Evolutionary conservation across 2,329 filamentous ascomycete genomes (phyloP), one percentile per base, ranked within the genome.

Genomic region (Alternaria incomplexa): DNA sequence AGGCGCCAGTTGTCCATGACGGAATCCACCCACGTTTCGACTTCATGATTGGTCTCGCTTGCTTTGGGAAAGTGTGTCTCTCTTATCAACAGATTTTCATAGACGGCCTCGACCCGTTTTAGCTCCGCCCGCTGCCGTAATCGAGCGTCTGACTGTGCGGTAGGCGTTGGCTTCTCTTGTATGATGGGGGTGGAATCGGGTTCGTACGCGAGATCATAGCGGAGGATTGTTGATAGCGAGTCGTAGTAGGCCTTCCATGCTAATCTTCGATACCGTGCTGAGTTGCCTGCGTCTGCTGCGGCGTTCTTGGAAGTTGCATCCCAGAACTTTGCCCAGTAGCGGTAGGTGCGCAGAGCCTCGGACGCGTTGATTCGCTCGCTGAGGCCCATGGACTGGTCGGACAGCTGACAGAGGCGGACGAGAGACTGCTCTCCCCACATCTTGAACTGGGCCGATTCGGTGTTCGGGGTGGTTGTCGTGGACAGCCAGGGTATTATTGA

Each of bases 211-310:
- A 92, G 74, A 62, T 89, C 87, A 57, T 88, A 82, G 70, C 90
- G 89, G 7, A 97, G 80, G 36, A 97, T 88, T n/a, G 84, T 85
- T 2, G 93, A 96, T 17, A 97, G 82, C 1, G 91, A 88, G 47
- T 88, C 82, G 76, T 97, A 97, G 78, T 97, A 97, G 65, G 92
- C 88, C 71, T 87, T 89, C 94, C 94, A 97, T 47, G 97, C 89
- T 44, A 88, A 83, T 65, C 91, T 85, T 66, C 91, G 84, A 54
- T 72, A 66, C 30, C 53, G 66, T 32, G 74, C 70, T 17, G 69
- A 68, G 26, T 63, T 71, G 15, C 66, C 47, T 8, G 66, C 66
- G 23, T 74, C 74, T 13, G 62, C 58, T 10, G 53, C 66, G 28
- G 64, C 45, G 36, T 23, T 59, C 59, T 72, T 73, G n/a, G 65